Conservation (phyloP, 345 rosid species). For the Psidium friedrichsthalianum region DNA sequence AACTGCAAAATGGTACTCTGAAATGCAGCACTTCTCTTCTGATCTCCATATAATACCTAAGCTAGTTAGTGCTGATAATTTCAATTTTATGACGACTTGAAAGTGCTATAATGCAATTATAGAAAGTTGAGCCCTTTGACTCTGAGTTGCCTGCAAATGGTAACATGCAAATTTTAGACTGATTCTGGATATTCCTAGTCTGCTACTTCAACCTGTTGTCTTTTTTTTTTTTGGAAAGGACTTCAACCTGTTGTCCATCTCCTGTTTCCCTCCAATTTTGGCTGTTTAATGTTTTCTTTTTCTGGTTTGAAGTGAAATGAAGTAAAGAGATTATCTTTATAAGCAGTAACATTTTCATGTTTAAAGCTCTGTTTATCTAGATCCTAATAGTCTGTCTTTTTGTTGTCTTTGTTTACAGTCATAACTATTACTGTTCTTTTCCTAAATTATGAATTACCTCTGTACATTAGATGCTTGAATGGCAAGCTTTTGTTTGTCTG, state of each 20-base stretch:
- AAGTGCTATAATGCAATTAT: neutral
- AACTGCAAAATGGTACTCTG: constrained; percentile 28
- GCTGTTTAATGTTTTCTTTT: neutral
- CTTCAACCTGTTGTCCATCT: neutral
- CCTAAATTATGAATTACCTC: neutral
- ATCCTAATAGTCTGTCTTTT: neutral
- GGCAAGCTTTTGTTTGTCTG: neutral
- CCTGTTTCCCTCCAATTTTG: neutral
- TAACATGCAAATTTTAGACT: neutral
- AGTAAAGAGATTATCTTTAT: neutral
- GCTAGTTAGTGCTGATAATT: neutral
- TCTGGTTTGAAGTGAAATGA: neutral
- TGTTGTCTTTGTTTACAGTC: neutral
- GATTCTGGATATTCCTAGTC: neutral
- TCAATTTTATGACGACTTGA: neutral
- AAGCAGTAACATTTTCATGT: neutral
- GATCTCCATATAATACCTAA: neutral
- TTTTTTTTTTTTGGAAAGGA: too few species aligned
- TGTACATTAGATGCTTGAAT: neutral
- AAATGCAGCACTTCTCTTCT: neutral
- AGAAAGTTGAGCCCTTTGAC: neutral
- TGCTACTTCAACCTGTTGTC: too few species aligned
- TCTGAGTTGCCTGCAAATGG: neutral
- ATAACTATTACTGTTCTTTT: neutral
- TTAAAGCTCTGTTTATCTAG: neutral